These are phyloP conservation scores for Ophiostoma perfectum DNA, from an alignment of 2,329 filamentous ascomycete genomes.

Conservation along the genomic window DNA sequence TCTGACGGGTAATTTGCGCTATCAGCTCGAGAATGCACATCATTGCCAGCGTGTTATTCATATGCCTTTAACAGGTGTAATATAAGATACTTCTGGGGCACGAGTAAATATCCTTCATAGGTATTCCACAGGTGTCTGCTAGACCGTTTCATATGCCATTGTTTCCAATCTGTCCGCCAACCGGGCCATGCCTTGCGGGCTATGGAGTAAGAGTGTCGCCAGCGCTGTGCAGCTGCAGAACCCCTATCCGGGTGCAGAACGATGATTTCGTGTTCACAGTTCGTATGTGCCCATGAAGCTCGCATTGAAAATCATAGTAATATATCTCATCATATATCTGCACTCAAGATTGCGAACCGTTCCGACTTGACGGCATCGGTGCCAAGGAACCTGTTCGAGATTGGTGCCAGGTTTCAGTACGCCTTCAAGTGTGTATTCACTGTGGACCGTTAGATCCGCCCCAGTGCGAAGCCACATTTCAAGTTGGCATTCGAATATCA, in stretches of 20 bases:
- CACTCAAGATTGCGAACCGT: no score
- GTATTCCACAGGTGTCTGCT: not conserved
- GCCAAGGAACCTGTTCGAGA: not conserved
- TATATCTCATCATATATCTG: no score
- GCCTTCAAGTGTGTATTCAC: not conserved
- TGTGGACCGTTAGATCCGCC: not conserved
- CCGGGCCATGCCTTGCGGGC: not conserved
- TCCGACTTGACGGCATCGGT: no score
- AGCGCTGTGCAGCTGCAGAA: not conserved
- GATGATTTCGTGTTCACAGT: not conserved
- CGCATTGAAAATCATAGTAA: no score
- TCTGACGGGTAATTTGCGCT: not conserved
- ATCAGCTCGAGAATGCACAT: not conserved
- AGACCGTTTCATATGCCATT: conserved; percentile 1
- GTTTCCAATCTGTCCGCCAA: conserved; percentile 6
- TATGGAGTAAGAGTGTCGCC: not conserved
- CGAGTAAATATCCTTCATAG: not conserved
- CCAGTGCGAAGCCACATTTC: not conserved
- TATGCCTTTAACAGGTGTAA: not conserved
- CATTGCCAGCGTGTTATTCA: not conserved
- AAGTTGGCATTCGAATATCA: no score
- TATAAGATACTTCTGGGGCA: no score
- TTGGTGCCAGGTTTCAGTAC: conserved; percentile 1
- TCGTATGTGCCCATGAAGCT: not conserved
- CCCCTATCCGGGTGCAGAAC: not conserved